Conservation (phyloP, 1,139 yeast species). For the Geotrichum candidum region DNA sequence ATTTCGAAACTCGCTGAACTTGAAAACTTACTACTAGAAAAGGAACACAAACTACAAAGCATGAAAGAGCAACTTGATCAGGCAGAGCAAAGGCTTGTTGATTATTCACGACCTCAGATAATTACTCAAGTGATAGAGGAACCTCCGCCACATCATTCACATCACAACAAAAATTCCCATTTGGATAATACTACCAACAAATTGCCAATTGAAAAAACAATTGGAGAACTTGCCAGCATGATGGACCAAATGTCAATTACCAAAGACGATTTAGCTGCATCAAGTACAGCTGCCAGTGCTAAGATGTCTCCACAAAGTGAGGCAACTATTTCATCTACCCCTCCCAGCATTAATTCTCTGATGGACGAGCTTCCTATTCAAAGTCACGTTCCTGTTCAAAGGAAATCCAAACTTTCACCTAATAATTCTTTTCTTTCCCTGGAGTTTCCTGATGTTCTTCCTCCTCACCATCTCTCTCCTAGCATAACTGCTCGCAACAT, state of each 20-base stretch:
- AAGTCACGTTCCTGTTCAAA: neutral
- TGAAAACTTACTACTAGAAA: constrained; percentile 32
- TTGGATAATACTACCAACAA: neutral
- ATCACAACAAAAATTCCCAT: neutral
- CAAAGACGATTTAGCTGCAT: neutral
- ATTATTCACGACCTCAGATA: constrained; percentile 8
- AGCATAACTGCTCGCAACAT: constrained; percentile 6
- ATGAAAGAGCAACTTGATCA: constrained; percentile 28
- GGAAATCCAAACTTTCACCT: neutral
- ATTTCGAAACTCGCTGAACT: constrained; percentile 30
- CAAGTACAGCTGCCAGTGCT: neutral
- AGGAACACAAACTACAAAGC: constrained; percentile 29
- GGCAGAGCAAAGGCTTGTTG: constrained; percentile 21
- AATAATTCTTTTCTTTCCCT: neutral
- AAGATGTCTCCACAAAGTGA: neutral
- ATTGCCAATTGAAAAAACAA: neutral
- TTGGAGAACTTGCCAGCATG: neutral
- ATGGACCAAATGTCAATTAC: neutral
- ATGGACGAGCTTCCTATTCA: constrained; percentile 6
- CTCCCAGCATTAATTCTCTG: constrained; percentile 3
- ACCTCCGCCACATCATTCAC: neutral
- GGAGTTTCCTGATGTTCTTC: neutral
- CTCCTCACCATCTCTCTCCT: constrained; percentile 5
- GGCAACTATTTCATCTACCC: neutral
- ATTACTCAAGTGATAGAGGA: neutral